A percentile compares a stretch with the other conserved stretches of the same genome.
Evolutionary conservation across 345 rosid species (phyloP).

Genomic region (Salix koriyanagi): DNA sequence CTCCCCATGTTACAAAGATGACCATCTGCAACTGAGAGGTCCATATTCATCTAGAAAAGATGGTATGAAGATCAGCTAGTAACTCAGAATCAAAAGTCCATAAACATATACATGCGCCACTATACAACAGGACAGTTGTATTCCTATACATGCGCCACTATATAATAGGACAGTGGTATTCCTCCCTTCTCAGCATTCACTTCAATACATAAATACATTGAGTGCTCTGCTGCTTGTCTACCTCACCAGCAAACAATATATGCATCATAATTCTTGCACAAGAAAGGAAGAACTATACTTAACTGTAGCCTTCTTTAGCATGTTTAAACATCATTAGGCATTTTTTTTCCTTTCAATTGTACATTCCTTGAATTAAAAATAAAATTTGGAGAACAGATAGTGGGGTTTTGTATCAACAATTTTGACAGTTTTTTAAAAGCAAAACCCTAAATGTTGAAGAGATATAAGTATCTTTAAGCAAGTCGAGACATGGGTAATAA

Average conservation of each 20-base stretch:
- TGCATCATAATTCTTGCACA: not conserved
- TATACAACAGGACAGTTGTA: not conserved
- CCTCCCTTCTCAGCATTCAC: not conserved
- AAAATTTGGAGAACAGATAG: no score
- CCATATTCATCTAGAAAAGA: constrained; percentile 70
- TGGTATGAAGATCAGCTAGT: not conserved
- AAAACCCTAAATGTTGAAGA: no score
- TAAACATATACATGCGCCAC: not conserved
- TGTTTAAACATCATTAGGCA: not conserved
- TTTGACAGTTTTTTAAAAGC: no score
- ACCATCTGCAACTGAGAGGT: constrained; percentile 76
- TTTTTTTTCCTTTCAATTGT: no score
- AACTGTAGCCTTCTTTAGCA: not conserved
- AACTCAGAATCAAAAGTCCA: not conserved
- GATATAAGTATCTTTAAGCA: not conserved
- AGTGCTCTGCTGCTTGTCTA: not conserved
- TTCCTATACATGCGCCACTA: not conserved
- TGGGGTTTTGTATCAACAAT: no score
- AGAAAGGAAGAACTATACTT: not conserved
- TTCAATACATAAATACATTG: not conserved
- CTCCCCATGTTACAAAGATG: constrained; percentile 95
- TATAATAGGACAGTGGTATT: not conserved
- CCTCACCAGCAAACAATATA: not conserved
- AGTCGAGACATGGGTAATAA: not conserved
- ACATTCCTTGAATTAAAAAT: no score